Base-by-base conservation (phyloP, 2,329 filamentous ascomycete species). In the Phialemoniopsis sp. region DNA sequence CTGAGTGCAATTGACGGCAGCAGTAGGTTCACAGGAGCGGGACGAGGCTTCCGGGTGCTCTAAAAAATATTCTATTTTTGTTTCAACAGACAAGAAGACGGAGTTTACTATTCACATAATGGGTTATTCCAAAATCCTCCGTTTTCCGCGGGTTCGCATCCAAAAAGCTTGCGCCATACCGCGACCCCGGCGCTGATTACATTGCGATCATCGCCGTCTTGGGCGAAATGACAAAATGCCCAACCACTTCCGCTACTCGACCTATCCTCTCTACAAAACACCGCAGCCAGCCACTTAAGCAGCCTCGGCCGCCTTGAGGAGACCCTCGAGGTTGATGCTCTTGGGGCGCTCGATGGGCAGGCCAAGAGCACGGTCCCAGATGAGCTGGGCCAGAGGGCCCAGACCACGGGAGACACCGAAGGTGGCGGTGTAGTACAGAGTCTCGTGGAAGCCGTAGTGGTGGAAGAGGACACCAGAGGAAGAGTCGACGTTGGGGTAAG, bases 381-480 rank as follows among this genome's bases (percentile, higher is more conserved):
- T 85, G 48, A 98, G 75, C 66, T 98, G 93, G 32, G 89, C 89
- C 36, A 98, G 74, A 16, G 93, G 93, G 8, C 93, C 93, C 13
- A 98, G 72, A 38, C 81, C 81, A 51, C 81, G 69, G 44, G 77
- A 82, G 12, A 85, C 81, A 45, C 81, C 82, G 47, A 85, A 85
- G 1, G 81, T 85, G 42, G 79, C 81, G 4, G 81, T 84, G 71
- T 97, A 98, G 74, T 97, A 98, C 10, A 97, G 76, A 0, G 91
- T 95, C 72, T 97, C 89, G 62, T 87, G 85, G 81, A 98, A 95
- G 42, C 91, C 93, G 62, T 95, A 98, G 72, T 97, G 89, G 67
- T 97, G 85, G 80, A 98, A 97, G 36, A 98, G 76, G 6, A 97
- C 90, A 48, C 93, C 93, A 26, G 90, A 96, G 86, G 97, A 93